Evolutionary conservation across 495 filamentous ascomycete species (phyloP).

Genomic region (Evernia prunastri): DNA sequence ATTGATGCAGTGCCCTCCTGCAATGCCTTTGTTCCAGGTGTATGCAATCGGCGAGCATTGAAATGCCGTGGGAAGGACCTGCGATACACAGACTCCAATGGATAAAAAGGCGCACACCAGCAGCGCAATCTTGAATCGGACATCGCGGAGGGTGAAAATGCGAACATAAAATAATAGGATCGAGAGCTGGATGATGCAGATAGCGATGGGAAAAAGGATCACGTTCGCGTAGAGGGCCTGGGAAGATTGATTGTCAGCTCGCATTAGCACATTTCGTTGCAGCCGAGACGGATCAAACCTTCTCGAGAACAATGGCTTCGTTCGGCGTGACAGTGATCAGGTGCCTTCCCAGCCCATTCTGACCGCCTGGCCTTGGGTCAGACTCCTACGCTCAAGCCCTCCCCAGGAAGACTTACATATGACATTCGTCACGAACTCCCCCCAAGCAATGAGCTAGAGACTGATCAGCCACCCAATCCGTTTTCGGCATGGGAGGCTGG

Average conservation of each 20-base stretch:
- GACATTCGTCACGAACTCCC: neutral
- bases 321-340: neutral
- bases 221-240: neutral
- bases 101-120: constrained; percentile 1
- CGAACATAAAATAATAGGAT: constrained; percentile 1
- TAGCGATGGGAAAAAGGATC: neutral
- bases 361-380: neutral
- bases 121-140: constrained; percentile 1
- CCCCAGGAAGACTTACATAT: neutral
- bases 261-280: neutral
- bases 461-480: neutral
- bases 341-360: neutral
- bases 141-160: neutral
- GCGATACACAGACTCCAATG: neutral
- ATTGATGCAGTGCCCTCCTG: constrained; percentile 3
- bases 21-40: neutral
- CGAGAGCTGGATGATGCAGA: constrained; percentile 2
- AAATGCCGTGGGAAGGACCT: neutral
- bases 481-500: neutral
- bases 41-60: constrained; percentile 4
- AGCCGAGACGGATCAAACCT: neutral
- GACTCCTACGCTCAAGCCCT: neutral
- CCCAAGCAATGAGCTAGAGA: constrained; percentile 3
- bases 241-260: neutral
- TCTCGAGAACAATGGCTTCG: neutral